Evolutionary conservation across 805 yeast species (phyloP).

Genomic region (Teunomyces aglyptinius): DNA sequence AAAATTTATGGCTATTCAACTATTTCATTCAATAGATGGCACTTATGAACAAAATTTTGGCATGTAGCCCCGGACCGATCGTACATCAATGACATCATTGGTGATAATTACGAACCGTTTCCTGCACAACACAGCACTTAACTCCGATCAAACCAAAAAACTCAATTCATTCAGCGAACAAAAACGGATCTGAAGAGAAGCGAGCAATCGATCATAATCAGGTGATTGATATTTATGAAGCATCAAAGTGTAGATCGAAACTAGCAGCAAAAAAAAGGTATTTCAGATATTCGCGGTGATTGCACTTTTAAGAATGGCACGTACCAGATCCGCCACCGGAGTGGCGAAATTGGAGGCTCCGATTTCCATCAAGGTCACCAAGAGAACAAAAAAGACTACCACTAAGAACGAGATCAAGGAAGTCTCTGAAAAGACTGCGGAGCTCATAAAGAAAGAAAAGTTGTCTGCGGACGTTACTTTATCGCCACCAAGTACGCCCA

Average conservation of each 20-base stretch:
- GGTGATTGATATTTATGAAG: not conserved
- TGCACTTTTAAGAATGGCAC: not conserved
- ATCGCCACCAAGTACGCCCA: not conserved
- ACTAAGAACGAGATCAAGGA: not conserved
- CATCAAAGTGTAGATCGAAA: too few relatives aligned
- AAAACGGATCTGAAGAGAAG: too few relatives aligned
- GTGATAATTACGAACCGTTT: too few relatives aligned
- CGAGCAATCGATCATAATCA: not conserved
- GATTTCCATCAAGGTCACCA: not conserved
- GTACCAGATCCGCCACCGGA: constrained; percentile 2
- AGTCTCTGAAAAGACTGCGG: not conserved
- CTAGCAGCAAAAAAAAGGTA: not conserved
- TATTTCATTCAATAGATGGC: too few relatives aligned
- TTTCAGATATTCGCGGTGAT: not conserved
- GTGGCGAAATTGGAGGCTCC: constrained; percentile 3
- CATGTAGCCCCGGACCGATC: too few relatives aligned
- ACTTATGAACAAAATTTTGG: too few relatives aligned
- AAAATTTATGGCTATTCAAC: too few relatives aligned
- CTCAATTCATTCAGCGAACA: too few relatives aligned
- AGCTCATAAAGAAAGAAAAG: not conserved
- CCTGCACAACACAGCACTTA: too few relatives aligned
- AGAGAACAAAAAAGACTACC: not conserved
- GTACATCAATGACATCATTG: too few relatives aligned
- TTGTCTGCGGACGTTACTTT: not conserved
- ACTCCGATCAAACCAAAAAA: too few relatives aligned